These are phyloP conservation scores for Malassezia dermatis DNA, from an alignment of 1,284 basidiomycete genomes.

Conservation along the genomic window DNA sequence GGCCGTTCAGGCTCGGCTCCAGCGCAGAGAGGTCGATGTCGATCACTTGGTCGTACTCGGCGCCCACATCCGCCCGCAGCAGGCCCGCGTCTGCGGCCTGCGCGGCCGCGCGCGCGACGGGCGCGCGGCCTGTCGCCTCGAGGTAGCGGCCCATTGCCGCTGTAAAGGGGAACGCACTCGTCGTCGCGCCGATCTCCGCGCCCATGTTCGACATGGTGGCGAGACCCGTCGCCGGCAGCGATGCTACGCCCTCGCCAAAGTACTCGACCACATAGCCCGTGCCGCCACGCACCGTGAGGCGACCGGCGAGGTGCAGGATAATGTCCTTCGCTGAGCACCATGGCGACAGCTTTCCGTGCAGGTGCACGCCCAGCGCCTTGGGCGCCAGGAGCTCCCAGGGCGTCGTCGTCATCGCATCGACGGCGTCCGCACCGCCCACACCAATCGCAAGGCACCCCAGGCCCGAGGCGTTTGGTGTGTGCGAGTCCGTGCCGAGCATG, in stretches of 20 bases:
- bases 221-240: slow-evolving; percentile 86
- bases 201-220: slow-evolving; percentile 98
- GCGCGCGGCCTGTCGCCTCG: slow-evolving; percentile 74
- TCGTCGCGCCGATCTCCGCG: slow-evolving; percentile 96
- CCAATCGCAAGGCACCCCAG: slow-evolving; percentile 96
- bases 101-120: slow-evolving; percentile 78
- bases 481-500: slow-evolving; percentile 67
- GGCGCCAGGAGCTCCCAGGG: slow-evolving; percentile 98
- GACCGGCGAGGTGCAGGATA: slow-evolving; percentile 86
- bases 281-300: slow-evolving; percentile 88
- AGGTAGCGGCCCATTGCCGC: slow-evolving; percentile 75
- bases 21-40: slow-evolving; percentile 84
- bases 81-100: slow-evolving; percentile 67
- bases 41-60: slow-evolving; percentile 91
- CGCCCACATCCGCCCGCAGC: slow-evolving; percentile 71
- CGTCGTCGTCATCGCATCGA: slow-evolving; percentile 94
- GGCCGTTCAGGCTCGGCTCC: slow-evolving; percentile 85
- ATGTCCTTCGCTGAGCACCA: slow-evolving; percentile 97
- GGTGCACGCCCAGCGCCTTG: slow-evolving; percentile 66
- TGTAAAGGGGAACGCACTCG: slow-evolving; percentile 93
- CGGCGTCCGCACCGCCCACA: slow-evolving; percentile 96
- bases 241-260: slow-evolving; percentile 82
- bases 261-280: slow-evolving; percentile 95
- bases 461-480: slow-evolving; percentile 96
- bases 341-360: slow-evolving; percentile 74